Evolutionary conservation across 805 yeast genomes (phyloP).

Genomic region (Zygosaccharomyces lentus): DNA sequence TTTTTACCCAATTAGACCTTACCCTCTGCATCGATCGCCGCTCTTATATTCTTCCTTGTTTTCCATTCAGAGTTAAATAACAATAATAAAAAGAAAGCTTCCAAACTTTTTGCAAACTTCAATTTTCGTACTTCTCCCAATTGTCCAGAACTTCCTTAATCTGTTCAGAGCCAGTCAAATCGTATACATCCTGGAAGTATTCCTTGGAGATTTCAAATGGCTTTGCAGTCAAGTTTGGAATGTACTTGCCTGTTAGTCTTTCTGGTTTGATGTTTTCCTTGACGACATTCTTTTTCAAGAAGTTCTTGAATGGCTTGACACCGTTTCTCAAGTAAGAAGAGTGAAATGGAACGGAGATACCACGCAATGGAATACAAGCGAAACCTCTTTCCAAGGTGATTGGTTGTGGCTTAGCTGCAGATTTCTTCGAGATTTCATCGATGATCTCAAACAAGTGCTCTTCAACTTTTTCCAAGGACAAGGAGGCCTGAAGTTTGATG

Average conservation of each 20-base stretch:
- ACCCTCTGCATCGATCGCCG: slow-evolving; percentile 1
- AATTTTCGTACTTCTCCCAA: slow-evolving; percentile 78
- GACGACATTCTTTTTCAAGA: slow-evolving; percentile 92
- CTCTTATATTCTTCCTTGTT: neutral
- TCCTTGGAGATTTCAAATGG: slow-evolving; percentile 96
- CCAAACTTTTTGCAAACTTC: neutral
- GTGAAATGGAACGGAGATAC: slow-evolving; percentile 99
- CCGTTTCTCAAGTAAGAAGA: slow-evolving; percentile 97
- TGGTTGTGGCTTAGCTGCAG: slow-evolving; percentile 90
- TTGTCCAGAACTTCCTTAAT: slow-evolving; percentile 85
- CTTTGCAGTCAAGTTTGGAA: slow-evolving; percentile 97
- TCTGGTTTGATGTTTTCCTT: slow-evolving; percentile 94
- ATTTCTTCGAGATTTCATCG: slow-evolving; percentile 75
- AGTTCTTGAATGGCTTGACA: slow-evolving; percentile 97
- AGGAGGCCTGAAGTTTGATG: slow-evolving; percentile 73
- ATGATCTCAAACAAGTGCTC: slow-evolving; percentile 86
- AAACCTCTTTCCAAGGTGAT: slow-evolving; percentile 96
- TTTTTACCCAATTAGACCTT: neutral
- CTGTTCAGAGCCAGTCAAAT: slow-evolving; percentile 85
- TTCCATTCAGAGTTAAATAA: neutral
- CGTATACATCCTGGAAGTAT: slow-evolving; percentile 93
- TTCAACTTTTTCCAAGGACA: slow-evolving; percentile 83
- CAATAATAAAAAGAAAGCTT: neutral
- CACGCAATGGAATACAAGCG: slow-evolving; percentile 96
- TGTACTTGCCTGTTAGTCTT: slow-evolving; percentile 88